Evolutionary conservation across 371 early-diverging fungal species (phyloP), one percentile per base, ranked within the genome.

Genomic region (Zychaea mexicana): DNA sequence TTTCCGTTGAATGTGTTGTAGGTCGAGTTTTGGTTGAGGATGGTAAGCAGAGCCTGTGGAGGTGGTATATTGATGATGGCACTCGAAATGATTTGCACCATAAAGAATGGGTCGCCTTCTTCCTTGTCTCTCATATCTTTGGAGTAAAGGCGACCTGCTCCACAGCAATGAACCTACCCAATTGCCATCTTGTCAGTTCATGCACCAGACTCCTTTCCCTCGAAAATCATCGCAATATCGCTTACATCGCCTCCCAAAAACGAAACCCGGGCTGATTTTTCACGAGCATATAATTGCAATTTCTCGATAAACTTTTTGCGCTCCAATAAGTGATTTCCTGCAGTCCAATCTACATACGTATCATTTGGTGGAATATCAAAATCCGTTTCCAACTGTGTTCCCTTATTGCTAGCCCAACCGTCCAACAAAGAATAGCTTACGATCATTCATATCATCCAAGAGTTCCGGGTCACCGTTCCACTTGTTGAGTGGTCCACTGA

Each of bases 381-480:
- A 49, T 3, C 3, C 3, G 17, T 57, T 15, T 15, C 8, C 42
- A 2, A 32, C 36, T 32, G 5, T 33, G 4, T 24, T 22, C 31
- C 6, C 21, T 46, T 10, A 8, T 9, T 42, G 13, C n/a, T 15
- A 42, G 13, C 42, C 42, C 7, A 36, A 22, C n/a, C n/a, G 31
- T n/a, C 27, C 12, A 9, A 32, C 9, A 27, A 10, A 28, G 28
- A 33, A 6, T 32, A 24, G 28, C 84, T 74, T 79, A 72, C 84
- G 92, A 69, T 92, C 93, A 75, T 86, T 88, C 80, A 93, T 74
- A 65, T 93, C 93, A 72, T 92, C 93, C 52, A 90, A 73, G 36
- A 95, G 68, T 67, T 93, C 93, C 6, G 92, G 92, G 71, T 95
- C 92, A 36, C 93, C 94, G 73, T 89, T 81, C 78, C 78, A 78